A percentile compares a stretch with the other conserved stretches of the same genome.
Conservation (phyloP, 768 basidiomycete species). For the Tricholoma sp. region DNA sequence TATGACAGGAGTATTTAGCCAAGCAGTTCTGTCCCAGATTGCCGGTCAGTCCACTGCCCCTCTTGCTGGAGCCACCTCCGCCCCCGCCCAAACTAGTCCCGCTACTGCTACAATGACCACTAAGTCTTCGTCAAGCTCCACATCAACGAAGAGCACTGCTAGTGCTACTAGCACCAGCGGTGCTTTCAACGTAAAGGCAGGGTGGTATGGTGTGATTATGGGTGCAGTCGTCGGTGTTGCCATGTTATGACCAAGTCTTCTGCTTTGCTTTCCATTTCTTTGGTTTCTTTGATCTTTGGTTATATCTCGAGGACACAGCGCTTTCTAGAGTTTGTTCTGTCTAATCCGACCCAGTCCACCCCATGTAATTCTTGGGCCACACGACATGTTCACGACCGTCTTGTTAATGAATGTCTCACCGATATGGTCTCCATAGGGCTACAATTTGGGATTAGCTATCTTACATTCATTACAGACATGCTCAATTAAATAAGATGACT, state of each 20-base stretch:
- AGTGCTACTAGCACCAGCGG: conserved; percentile 15
- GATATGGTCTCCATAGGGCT: conserved; percentile 7
- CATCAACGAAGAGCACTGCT: conserved; percentile 10
- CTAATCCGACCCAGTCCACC: conserved; percentile 11
- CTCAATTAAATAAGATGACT: no score
- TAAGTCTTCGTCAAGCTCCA: conserved; percentile 11
- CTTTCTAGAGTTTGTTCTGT: conserved; percentile 1
- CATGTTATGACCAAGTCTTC: conserved; percentile 26
- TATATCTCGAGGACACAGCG: neutral
- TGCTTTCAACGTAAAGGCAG: conserved; percentile 23
- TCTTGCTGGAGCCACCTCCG: conserved; percentile 35
- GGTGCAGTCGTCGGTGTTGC: conserved; percentile 32
- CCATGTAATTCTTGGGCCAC: neutral
- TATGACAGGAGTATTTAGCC: conserved; percentile 71
- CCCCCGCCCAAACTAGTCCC: conserved; percentile 17
- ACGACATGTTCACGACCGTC: conserved; percentile 5
- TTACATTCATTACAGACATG: conserved; percentile 14
- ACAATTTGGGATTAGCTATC: conserved; percentile 11
- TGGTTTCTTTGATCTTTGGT: conserved; percentile 1
- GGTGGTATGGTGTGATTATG: conserved; percentile 29
- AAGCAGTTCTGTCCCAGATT: conserved; percentile 51
- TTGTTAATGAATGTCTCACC: conserved; percentile 9
- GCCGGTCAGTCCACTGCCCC: conserved; percentile 56
- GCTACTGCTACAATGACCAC: conserved; percentile 16
- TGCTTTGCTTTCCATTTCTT: neutral